These are phyloP conservation scores for Pichia sp. DNA, from an alignment of 1,139 yeast genomes.

Conservation along the genomic window DNA sequence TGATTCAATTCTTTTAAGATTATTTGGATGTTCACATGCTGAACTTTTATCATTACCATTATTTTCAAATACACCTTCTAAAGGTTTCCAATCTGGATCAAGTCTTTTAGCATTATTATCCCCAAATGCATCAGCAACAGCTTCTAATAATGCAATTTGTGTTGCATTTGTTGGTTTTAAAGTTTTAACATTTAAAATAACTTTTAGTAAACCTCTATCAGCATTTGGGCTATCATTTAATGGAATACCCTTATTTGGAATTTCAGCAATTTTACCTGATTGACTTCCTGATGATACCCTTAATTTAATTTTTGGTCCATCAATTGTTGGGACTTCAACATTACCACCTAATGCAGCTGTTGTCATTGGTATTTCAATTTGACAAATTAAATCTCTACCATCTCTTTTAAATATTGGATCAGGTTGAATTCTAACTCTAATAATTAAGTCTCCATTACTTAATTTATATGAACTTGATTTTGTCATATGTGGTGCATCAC, in stretches of 20 bases:
- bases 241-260: conserved; percentile 90
- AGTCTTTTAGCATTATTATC: conserved; percentile 74
- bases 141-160: conserved; percentile 88
- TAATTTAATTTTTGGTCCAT: conserved; percentile 57
- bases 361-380: conserved; percentile 76
- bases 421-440: conserved; percentile 69
- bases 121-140: conserved; percentile 83
- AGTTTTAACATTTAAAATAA: conserved; percentile 65
- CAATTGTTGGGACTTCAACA: conserved; percentile 80
- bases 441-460: conserved; percentile 79
- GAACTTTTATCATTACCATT: conserved; percentile 9
- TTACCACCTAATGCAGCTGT: conserved; percentile 96
- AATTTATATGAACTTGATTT: conserved; percentile 59
- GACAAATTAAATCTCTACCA: conserved; percentile 57
- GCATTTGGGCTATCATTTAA: conserved; percentile 41
- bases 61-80: conserved; percentile 25
- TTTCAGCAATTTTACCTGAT: conserved; percentile 63
- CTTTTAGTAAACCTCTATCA: conserved; percentile 73
- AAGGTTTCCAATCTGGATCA: conserved; percentile 51
- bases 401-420: conserved; percentile 66
- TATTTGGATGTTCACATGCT: conserved; percentile 49
- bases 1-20: conserved; percentile 54
- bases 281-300: conserved; percentile 88
- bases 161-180: conserved; percentile 76
- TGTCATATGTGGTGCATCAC: conserved; percentile 79